Evolutionary conservation across 208 protist genomes (phyloP).

Genomic region (Leishmania aethiopica): DNA sequence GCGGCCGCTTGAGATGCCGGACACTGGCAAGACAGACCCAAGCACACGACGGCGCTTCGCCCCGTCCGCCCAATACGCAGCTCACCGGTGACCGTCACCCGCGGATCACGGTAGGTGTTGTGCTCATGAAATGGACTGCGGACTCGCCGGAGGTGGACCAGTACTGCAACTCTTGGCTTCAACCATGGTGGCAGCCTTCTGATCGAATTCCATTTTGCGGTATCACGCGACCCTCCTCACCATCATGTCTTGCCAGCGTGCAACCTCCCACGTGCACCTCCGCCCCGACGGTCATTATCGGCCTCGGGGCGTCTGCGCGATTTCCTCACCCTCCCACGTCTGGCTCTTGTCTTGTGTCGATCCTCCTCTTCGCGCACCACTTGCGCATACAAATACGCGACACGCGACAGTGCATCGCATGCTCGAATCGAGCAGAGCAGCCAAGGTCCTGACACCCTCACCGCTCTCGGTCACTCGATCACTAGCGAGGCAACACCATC

Average conservation of each 20-base stretch:
- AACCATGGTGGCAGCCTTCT: background rate
- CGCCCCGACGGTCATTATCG: background rate
- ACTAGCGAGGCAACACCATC: too few relatives aligned
- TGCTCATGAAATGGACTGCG: background rate
- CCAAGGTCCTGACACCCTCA: background rate
- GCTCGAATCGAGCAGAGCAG: background rate
- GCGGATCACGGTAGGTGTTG: background rate
- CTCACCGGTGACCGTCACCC: background rate
- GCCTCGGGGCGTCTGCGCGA: background rate
- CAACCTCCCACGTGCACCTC: background rate
- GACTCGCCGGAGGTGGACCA: background rate
- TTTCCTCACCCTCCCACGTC: background rate
- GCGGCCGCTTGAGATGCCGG: background rate
- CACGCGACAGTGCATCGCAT: background rate
- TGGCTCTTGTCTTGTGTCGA: background rate
- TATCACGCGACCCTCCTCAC: background rate
- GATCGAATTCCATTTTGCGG: background rate
- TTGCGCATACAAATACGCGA: background rate
- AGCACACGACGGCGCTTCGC: background rate
- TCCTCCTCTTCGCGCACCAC: background rate
- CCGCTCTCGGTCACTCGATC: background rate
- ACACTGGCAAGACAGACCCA: background rate
- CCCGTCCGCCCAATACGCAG: background rate
- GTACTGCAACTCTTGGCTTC: background rate
- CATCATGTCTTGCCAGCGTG: background rate